These are phyloP conservation scores for Plasmodium blacklocki DNA, from an alignment of 169 alveolate species.

Conservation along the genomic window DNA sequence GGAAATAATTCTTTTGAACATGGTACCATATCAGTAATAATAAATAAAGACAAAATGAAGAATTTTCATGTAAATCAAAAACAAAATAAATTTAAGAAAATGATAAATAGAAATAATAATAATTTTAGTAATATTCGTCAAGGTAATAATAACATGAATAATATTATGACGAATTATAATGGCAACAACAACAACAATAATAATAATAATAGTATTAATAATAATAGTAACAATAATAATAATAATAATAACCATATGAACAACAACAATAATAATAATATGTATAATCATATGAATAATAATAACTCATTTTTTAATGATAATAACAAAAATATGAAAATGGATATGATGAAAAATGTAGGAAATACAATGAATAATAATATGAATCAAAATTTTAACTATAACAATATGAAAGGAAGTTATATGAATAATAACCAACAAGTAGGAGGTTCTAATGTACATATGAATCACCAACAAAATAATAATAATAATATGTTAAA, in stretches of 20 bases:
- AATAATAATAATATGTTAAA: conserved; percentile 9
- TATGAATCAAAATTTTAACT: conserved; percentile 22
- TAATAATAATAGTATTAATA: neutral
- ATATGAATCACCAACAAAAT: conserved; percentile 42
- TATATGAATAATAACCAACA: conserved; percentile 19
- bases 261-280: conserved; percentile 46
- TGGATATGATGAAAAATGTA: conserved; percentile 19
- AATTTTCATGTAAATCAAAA: conserved; percentile 42
- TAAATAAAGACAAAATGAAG: conserved; percentile 64
- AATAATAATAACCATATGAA: conserved; percentile 22
- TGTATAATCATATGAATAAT: conserved; percentile 30
- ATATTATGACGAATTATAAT: conserved; percentile 17
- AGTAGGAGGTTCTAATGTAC: conserved; percentile 5
- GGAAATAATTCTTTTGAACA: conserved; percentile 69
- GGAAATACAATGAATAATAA: neutral
- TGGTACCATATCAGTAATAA: conserved; percentile 64
- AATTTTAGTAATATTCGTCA: conserved; percentile 52
- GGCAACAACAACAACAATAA: conserved; percentile 4
- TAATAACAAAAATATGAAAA: conserved; percentile 46
- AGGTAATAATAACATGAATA: conserved; percentile 32
- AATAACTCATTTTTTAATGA: neutral
- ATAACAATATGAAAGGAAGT: conserved; percentile 38
- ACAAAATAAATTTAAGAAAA: conserved; percentile 59
- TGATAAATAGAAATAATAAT: conserved; percentile 26
- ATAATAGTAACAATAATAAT: conserved; percentile 7